Conservation (phyloP, 2,329 filamentous ascomycete genomes). For the Penicillium expansum region DNA sequence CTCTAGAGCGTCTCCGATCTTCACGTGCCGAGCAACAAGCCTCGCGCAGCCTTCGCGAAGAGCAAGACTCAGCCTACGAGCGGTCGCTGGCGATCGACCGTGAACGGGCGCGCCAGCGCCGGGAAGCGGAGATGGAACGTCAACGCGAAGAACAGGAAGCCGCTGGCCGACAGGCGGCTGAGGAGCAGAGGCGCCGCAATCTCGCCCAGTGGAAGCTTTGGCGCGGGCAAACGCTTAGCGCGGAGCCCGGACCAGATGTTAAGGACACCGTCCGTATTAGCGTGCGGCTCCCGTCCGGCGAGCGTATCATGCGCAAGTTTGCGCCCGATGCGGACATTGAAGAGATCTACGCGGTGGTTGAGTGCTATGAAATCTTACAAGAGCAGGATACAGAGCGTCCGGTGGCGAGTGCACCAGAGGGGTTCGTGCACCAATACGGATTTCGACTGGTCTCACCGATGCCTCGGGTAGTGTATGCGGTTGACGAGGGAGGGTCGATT, state of each 20-base stretch:
- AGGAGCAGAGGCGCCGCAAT: conserved; percentile 56
- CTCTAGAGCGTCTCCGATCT: conserved; percentile 71
- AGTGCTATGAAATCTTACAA: conserved; percentile 72
- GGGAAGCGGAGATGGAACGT: conserved; percentile 68
- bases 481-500: conserved; percentile 65
- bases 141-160: conserved; percentile 65
- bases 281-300: conserved; percentile 61
- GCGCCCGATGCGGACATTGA: conserved; percentile 68
- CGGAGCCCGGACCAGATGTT: conserved; percentile 64
- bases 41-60: conserved; percentile 73
- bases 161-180: conserved; percentile 61
- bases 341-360: conserved; percentile 92
- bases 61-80: conserved; percentile 94
- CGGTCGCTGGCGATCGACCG: conserved; percentile 83
- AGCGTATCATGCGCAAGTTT: conserved; percentile 77
- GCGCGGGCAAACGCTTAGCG: conserved; percentile 65
- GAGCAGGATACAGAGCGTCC: conserved; percentile 37
- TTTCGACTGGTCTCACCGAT: conserved; percentile 84
- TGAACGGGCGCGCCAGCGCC: conserved; percentile 72
- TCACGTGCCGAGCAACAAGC: conserved; percentile 77
- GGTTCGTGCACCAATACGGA: conserved; percentile 76
- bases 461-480: conserved; percentile 75
- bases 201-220: conserved; percentile 73
- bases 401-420: conserved; percentile 55
- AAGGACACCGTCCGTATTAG: conserved; percentile 72